Conservation (phyloP, 176 grass and related monocot genomes). For the Zea luxurians region DNA sequence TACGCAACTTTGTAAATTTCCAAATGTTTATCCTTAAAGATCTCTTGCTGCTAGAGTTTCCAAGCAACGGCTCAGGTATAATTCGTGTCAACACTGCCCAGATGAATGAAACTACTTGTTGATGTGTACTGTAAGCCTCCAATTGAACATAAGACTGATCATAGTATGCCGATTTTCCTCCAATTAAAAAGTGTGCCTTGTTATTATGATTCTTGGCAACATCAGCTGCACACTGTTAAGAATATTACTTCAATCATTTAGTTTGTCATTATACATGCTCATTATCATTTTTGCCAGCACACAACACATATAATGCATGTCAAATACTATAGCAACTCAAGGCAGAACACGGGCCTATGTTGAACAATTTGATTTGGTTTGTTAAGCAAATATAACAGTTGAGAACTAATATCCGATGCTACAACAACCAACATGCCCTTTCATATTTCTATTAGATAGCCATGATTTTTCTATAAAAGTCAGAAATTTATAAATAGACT, state of each 20-base stretch:
- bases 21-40: conserved; percentile 71
- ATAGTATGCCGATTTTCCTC: conserved; percentile 26
- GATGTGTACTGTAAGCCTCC: conserved; percentile 63
- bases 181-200: background rate
- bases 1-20: conserved; percentile 70
- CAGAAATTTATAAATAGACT: background rate
- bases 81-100: conserved; percentile 72
- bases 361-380: conserved; percentile 18
- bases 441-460: background rate
- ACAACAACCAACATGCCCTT: background rate
- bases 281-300: conserved; percentile 8
- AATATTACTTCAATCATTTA: conserved; percentile 20
- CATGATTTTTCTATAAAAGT: background rate
- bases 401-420: conserved; percentile 26
- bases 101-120: conserved; percentile 80
- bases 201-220: background rate
- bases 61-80: conserved; percentile 68
- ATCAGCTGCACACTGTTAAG: conserved; percentile 11
- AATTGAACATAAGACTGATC: conserved; percentile 42
- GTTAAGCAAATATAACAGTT: conserved; percentile 26
- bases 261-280: conserved; percentile 13
- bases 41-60: conserved; percentile 65
- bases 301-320: background rate
- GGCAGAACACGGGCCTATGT: conserved; percentile 4
- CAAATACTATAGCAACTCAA: background rate